Evolutionary conservation across 495 filamentous ascomycete genomes (phyloP), one percentile per base, ranked within the genome.

Genomic region (Neohortaea acidophila): DNA sequence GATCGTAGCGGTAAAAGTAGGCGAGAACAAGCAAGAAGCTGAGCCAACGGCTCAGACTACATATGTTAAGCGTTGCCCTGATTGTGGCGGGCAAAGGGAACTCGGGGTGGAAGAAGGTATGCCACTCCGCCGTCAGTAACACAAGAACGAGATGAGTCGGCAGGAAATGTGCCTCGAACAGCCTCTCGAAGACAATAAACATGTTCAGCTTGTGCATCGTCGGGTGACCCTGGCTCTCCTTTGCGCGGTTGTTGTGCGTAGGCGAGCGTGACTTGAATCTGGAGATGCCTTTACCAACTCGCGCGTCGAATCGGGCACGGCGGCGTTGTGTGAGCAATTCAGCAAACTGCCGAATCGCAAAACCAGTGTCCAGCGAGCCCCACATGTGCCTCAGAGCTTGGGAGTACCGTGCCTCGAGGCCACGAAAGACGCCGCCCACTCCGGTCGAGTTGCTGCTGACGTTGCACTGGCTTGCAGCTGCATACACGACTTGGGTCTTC

Each of bases 341-440:
- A n/a, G 41, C 21, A 17, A 17, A 31, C 24, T 46, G 15, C 14
- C 43, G 19, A 15, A 39, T 33, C 7, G 73, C 72, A 46, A 64
- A 81, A 7, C 76, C 76, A n/a, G 68, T 69, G 41, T 81, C 76
- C 5, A 81, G 57, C 30, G 73, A 65, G 47, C 76, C 76, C 76
- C 75, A 79, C 76, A 81, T 81, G 59, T 81, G 76, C 43, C 76
- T 60, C 26, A 76, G 40, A 6, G 68, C 75, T 58, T 81, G 76
- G 46, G 65, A 68, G 51, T 78, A 81, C 18, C 76, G 68, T 11
- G 74, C 75, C 10, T 53, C 29, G 43, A 70, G 59, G 36, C 72
- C 73, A 21, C 59, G 58, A n/a, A 63, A 36, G 10, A 67, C 53
- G 21, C 72, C 68, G n/a, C 50, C 48, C 15, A 70, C 33, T 21